Conservation (phyloP, 2,329 filamentous ascomycete species). For the Sporothrix brunneoviolacea region DNA sequence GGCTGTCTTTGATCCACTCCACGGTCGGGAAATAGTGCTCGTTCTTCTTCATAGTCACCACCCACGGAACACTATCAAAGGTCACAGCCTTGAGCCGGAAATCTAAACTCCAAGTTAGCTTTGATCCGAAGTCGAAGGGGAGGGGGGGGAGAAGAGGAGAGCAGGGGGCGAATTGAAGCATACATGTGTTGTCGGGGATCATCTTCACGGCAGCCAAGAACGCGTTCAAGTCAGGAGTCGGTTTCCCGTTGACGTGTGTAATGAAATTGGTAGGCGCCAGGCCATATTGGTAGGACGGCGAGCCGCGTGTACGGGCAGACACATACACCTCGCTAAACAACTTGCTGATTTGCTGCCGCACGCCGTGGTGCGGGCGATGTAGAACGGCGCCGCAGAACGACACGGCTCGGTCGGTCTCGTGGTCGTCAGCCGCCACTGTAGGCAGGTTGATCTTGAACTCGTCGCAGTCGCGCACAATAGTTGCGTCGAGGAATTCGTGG, state of each 20-base stretch:
- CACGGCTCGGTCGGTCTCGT: slow-evolving; percentile 87
- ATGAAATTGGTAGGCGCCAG: slow-evolving; percentile 96
- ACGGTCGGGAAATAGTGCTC: slow-evolving; percentile 84
- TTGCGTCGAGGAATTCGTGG: slow-evolving; percentile 71
- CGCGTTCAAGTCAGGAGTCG: slow-evolving; percentile 72
- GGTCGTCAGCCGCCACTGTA: slow-evolving; percentile 79
- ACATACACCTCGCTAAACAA: slow-evolving; percentile 96
- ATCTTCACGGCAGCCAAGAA: slow-evolving; percentile 77
- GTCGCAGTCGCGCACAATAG: slow-evolving; percentile 78
- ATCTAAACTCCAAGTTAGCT: slow-evolving; percentile 44
- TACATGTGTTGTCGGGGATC: slow-evolving; percentile 91
- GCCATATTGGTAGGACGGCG: slow-evolving; percentile 81
- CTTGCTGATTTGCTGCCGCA: slow-evolving; percentile 94
- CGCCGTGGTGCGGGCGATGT: slow-evolving; percentile 90
- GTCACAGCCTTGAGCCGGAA: slow-evolving; percentile 97
- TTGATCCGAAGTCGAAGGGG: too few species aligned
- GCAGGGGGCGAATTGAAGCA: slow-evolving; percentile 23
- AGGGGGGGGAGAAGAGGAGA: not conserved
- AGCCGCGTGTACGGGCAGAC: slow-evolving; percentile 75
- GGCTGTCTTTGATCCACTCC: slow-evolving; percentile 60
- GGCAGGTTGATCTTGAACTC: slow-evolving; percentile 71
- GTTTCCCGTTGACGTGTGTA: slow-evolving; percentile 84
- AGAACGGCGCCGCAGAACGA: slow-evolving; percentile 93
- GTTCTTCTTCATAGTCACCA: slow-evolving; percentile 99
- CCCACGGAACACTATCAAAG: slow-evolving; percentile 97